Conservation (phyloP, 2,329 filamentous ascomycete genomes). For the Calonectria hawksworthii region DNA sequence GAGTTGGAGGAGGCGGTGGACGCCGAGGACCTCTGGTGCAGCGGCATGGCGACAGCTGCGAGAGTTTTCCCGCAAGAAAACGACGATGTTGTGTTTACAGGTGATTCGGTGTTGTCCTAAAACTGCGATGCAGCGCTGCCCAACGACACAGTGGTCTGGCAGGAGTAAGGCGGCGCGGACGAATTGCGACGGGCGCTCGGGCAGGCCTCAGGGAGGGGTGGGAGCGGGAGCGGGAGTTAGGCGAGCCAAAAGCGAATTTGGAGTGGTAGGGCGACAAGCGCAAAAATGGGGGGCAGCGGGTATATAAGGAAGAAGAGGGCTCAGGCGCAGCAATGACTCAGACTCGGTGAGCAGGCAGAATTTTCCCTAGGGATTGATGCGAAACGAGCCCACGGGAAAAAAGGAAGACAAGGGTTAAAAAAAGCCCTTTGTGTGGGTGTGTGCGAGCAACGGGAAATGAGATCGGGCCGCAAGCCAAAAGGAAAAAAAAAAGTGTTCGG, state of each 20-base stretch:
- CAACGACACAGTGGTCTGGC: slow-evolving; percentile 48
- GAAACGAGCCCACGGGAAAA: slow-evolving; percentile 9
- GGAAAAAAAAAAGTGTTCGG: slow-evolving; percentile 46
- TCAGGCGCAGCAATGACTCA: slow-evolving; percentile 23
- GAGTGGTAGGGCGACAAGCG: slow-evolving; percentile 31
- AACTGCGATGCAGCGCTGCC: slow-evolving; percentile 48
- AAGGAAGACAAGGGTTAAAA: slow-evolving; percentile 25
- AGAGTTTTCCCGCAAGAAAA: slow-evolving; percentile 38
- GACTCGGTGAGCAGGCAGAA: slow-evolving; percentile 13
- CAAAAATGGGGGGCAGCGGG: slow-evolving; percentile 23
- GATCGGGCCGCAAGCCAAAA: slow-evolving; percentile 35
- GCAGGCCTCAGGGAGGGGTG: slow-evolving; percentile 33
- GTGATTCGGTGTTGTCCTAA: slow-evolving; percentile 39
- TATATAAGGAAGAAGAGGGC: slow-evolving; percentile 33
- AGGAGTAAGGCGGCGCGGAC: slow-evolving; percentile 40
- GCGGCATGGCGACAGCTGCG: slow-evolving; percentile 46
- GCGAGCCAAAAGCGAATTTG: slow-evolving; percentile 38
- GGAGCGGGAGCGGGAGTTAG: slow-evolving; percentile 43
- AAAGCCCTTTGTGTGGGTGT: slow-evolving; percentile 38
- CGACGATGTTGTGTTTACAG: slow-evolving; percentile 35
- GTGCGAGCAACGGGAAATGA: slow-evolving; percentile 37
- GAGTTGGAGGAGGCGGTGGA: slow-evolving; percentile 44
- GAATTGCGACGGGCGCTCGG: slow-evolving; percentile 40
- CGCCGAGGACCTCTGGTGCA: slow-evolving; percentile 46
- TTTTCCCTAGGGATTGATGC: slow-evolving; percentile 20